phyloP scores from a whole-genome alignment of 2,329 filamentous ascomycete genomes.

The Aspergillus amoenus region DNA sequence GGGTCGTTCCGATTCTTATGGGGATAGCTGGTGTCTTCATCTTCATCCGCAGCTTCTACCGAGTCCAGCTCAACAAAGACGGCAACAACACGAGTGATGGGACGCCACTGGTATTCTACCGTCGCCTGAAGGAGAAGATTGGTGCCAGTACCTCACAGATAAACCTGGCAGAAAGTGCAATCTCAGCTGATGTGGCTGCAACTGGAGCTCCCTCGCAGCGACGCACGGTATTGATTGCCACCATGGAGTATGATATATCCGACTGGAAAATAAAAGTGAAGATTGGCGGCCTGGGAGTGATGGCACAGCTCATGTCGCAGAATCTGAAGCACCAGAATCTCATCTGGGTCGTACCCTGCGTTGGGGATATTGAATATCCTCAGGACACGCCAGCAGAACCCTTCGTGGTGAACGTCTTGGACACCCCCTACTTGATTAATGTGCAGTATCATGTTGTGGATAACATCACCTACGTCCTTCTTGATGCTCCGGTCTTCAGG shows the following conservation, averaged over 20 bases:
- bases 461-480: conserved; percentile 68
- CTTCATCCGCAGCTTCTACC: conserved; percentile 63
- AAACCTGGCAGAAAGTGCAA: too few species aligned
- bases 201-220: conserved; percentile 34
- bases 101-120: conserved; percentile 36
- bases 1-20: conserved; percentile 52
- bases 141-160: too few species aligned
- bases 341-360: conserved; percentile 63
- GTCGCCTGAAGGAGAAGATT: conserved; percentile 31
- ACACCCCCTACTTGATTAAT: conserved; percentile 59
- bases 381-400: conserved; percentile 58
- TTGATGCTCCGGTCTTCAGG: conserved; percentile 67
- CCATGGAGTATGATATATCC: conserved; percentile 71
- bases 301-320: conserved; percentile 69
- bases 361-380: conserved; percentile 65
- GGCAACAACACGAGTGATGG: conserved; percentile 47
- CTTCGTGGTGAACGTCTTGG: conserved; percentile 63
- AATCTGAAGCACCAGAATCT: conserved; percentile 64
- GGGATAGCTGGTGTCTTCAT: conserved; percentile 53
- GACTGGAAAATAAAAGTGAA: conserved; percentile 71
- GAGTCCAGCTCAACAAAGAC: conserved; percentile 62
- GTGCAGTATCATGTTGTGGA: conserved; percentile 63
- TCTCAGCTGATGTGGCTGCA: conserved; percentile 4
- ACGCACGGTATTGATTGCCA: conserved; percentile 65
- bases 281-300: conserved; percentile 68